phyloP scores from a whole-genome alignment of 202 grass and related monocot species.

The Setaria italica region DNA sequence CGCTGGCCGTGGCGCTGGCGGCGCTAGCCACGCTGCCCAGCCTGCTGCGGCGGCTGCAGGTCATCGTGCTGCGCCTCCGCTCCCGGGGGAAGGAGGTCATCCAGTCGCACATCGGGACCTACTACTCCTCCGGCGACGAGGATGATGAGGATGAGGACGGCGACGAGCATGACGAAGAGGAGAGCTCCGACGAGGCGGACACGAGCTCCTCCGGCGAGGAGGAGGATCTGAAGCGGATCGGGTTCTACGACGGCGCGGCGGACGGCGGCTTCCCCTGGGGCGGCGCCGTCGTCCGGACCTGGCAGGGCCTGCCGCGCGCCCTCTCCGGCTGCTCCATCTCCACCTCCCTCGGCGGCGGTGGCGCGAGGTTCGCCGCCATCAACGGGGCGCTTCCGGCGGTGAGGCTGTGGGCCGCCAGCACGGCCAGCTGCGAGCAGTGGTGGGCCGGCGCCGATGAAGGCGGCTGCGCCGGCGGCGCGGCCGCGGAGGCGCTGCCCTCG shows the following conservation, averaged over 20 bases:
- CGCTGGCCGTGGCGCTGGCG: slow-evolving; percentile 56
- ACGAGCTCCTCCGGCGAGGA: slow-evolving; percentile 24
- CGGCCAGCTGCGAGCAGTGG: slow-evolving; percentile 48
- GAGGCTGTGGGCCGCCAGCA: slow-evolving; percentile 49
- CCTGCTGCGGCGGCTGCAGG: slow-evolving; percentile 51
- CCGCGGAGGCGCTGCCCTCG: background rate
- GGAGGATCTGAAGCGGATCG: slow-evolving; percentile 15
- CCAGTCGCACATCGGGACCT: slow-evolving; percentile 56
- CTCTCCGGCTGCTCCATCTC: background rate
- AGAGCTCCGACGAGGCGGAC: slow-evolving; percentile 17
- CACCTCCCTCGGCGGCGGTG: background rate
- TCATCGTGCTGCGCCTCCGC: slow-evolving; percentile 59
- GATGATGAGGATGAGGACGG: background rate
- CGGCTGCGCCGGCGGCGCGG: background rate
- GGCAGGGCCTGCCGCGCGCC: slow-evolving; percentile 42
- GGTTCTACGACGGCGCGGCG: slow-evolving; percentile 19
- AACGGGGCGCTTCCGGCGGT: background rate
- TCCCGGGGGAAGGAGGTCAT: slow-evolving; percentile 62
- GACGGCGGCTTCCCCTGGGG: slow-evolving; percentile 52
- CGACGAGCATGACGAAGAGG: background rate
- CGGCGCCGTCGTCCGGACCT: slow-evolving; percentile 57
- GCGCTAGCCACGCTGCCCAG: slow-evolving; percentile 65
- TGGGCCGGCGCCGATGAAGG: slow-evolving; percentile 48
- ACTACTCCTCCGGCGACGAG: slow-evolving; percentile 57
- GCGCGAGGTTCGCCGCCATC: background rate